Conservation (phyloP, 441 rosid genomes). For the Manihot esculenta region DNA sequence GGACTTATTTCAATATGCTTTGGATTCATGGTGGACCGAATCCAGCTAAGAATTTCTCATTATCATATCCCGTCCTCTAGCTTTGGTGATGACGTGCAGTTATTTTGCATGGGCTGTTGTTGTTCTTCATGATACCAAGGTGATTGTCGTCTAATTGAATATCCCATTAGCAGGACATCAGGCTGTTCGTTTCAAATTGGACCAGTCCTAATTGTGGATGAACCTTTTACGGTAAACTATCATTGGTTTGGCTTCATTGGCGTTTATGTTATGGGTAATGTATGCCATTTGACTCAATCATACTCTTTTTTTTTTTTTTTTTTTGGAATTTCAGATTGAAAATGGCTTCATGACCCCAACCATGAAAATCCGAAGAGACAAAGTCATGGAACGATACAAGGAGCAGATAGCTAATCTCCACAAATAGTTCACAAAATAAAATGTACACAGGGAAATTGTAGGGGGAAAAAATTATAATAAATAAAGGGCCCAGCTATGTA, state of each 20-base stretch:
- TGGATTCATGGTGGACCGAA: no score
- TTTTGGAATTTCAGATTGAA: slow-evolving; percentile 82
- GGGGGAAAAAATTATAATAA: no score
- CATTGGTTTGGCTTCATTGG: not conserved
- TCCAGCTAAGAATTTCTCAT: no score
- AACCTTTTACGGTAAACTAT: slow-evolving; percentile 69
- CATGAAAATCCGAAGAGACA: slow-evolving; percentile 86
- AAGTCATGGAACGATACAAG: slow-evolving; percentile 47
- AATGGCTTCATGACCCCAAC: slow-evolving; percentile 90
- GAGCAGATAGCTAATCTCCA: slow-evolving; percentile 64
- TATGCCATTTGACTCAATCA: slow-evolving; percentile 1
- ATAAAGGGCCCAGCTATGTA: no score
- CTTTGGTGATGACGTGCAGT: no score
- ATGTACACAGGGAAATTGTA: no score
- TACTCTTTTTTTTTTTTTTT: no score
- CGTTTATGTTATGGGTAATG: slow-evolving; percentile 4
- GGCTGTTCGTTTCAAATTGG: slow-evolving; percentile 80
- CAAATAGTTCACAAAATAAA: slow-evolving; percentile 28
- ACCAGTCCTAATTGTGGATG: slow-evolving; percentile 70
- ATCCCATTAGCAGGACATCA: slow-evolving; percentile 70
- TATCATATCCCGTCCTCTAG: no score
- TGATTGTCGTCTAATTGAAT: no score
- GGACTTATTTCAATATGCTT: no score
- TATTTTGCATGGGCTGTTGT: no score
- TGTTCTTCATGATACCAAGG: no score